Base-by-base conservation (phyloP, 2,329 filamentous ascomycete species). In the Clarireedia hainanense region DNA sequence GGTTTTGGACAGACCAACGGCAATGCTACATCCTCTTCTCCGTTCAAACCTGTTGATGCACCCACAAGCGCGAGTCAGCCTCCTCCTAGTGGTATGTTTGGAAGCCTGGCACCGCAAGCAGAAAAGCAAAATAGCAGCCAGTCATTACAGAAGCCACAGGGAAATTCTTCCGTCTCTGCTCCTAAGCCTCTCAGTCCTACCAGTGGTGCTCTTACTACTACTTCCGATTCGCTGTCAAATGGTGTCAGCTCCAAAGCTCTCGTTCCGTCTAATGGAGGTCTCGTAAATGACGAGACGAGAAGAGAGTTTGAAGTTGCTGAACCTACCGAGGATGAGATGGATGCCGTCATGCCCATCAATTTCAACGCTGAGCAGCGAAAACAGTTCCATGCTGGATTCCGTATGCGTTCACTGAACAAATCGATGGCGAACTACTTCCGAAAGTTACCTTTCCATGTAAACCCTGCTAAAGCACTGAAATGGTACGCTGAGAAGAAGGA, bases 361-460 rank as follows among this genome's bases (percentile, higher is more conserved):
- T 63, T 65, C 26, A 61, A 60, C 27, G 50, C 60, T 15, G 48
- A 58, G 9, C 59, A 64, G 42, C 57, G 56, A 42, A 50, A 51
- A 26, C 58, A 69, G 50, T 66, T 66, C 47, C 59, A 58, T 20
- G 60, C 61, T 20, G 60, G 57, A 15, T 70, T 60, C 55, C 67
- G 68, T 26, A 52, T 71, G 17, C 61, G 61, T 26, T 55, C 55
- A 5, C 50, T 71, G 23, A 67, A 70, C 42, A 60, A 57, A 47
- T 60, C 61, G 6, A 58, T 70, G 53, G 55, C 57, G 40, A 53
- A 60, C 15, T 59, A 63, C 45, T 63, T 68, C 36, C 47, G 53
- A 3, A 54, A 47, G 14, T 20, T 61, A 10, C 52, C 60, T 2
- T 20, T 57, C 43, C 50, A 39, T 5, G 50, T 48, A 24, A 47